A percentile compares a stretch with the other conserved stretches of the same genome.
Evolutionary conservation across 345 rosid genomes (phyloP).

Genomic region (Citrus sp.): DNA sequence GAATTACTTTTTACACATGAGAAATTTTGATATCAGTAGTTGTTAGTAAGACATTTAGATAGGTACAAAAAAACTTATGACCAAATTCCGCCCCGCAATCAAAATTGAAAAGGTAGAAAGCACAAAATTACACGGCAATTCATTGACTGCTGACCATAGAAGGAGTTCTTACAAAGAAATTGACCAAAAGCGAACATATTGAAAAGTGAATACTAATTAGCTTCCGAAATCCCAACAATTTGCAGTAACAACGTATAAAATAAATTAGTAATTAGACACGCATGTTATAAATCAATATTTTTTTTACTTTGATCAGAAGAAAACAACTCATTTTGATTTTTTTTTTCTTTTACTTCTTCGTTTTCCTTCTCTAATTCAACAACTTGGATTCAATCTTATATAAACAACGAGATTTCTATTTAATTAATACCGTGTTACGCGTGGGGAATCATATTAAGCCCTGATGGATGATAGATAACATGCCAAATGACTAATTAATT

Average conservation of each 20-base stretch:
- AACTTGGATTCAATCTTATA: background rate
- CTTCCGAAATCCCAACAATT: background rate
- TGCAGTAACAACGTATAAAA: background rate
- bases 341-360: background rate
- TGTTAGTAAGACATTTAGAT: background rate
- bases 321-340: background rate
- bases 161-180: background rate
- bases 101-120: background rate
- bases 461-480: background rate
- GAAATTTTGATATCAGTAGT: background rate
- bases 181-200: background rate
- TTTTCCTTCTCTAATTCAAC: background rate
- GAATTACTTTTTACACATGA: background rate
- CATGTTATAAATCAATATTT: too few species aligned
- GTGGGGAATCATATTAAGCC: too few species aligned
- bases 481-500: too few species aligned
- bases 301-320: background rate
- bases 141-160: background rate
- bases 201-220: background rate
- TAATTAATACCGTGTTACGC: too few species aligned
- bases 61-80: background rate
- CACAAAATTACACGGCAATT: background rate
- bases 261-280: background rate
- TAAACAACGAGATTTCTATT: too few species aligned
- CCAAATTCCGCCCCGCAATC: background rate